Evolutionary conservation across 2,329 filamentous ascomycete species (phyloP).

Genomic region (Trichocomaceae sp.): DNA sequence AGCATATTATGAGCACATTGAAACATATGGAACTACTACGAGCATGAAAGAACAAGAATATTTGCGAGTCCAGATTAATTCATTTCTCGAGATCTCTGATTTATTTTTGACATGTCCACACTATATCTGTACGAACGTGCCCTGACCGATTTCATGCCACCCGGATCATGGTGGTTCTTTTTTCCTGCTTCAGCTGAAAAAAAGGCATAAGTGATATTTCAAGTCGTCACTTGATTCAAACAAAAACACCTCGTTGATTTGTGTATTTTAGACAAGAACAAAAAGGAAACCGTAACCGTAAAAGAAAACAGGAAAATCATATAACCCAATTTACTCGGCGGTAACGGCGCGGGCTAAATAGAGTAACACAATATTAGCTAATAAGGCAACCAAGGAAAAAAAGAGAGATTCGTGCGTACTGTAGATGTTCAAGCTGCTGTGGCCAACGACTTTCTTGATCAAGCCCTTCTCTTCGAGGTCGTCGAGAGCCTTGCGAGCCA

Average conservation of each 20-base stretch:
- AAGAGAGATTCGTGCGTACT: conserved; percentile 50
- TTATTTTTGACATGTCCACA: conserved; percentile 18
- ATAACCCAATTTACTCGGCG: conserved; percentile 34
- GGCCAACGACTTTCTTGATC: conserved; percentile 95
- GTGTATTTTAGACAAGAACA: conserved; percentile 4
- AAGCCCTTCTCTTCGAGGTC: conserved; percentile 97
- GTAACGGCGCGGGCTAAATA: conserved; percentile 37
- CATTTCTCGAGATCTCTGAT: conserved; percentile 15
- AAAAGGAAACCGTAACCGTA: conserved; percentile 29
- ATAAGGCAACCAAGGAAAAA: neutral
- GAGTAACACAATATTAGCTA: neutral
- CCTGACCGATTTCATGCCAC: conserved; percentile 17
- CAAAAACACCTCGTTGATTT: conserved; percentile 11
- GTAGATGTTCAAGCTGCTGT: conserved; percentile 99
- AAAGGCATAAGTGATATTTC: conserved; percentile 25
- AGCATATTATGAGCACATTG: no score
- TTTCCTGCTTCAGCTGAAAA: conserved; percentile 7
- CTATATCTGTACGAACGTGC: neutral
- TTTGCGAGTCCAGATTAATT: conserved; percentile 13
- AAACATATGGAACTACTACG: no score
- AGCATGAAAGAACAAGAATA: neutral
- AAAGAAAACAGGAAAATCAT: conserved; percentile 18
- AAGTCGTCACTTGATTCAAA: conserved; percentile 11
- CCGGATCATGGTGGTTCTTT: conserved; percentile 30
- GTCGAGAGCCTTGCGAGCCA: conserved; percentile 80